These are phyloP conservation scores for Urochloa ruziziensis DNA, from an alignment of 176 grass and related monocot genomes.

Conservation along the genomic window DNA sequence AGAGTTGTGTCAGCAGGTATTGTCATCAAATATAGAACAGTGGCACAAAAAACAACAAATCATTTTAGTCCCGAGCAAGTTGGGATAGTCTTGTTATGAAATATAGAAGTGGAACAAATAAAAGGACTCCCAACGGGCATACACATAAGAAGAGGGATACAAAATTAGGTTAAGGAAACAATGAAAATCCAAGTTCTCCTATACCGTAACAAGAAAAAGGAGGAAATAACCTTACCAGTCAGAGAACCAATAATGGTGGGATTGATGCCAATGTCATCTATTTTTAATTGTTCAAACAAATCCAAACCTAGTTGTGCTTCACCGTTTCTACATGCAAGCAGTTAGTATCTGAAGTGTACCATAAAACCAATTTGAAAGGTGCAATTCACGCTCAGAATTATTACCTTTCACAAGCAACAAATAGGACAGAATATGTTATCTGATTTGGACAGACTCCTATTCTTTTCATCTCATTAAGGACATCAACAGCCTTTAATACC, in stretches of 20 bases:
- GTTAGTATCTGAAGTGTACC: conserved; percentile 33
- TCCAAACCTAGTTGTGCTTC: conserved; percentile 83
- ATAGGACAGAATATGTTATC: conserved; percentile 92
- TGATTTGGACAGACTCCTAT: conserved; percentile 71
- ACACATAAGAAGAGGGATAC: conserved; percentile 11
- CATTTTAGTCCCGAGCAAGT: neutral
- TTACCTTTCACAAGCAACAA: conserved; percentile 95
- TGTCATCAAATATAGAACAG: conserved; percentile 18
- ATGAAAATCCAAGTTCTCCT: neutral
- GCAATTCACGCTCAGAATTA: conserved; percentile 21
- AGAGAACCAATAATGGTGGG: conserved; percentile 70
- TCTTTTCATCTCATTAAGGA: conserved; percentile 74
- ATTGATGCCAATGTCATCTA: conserved; percentile 58
- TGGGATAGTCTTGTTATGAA: neutral
- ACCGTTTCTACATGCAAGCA: conserved; percentile 57
- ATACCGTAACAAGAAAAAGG: neutral
- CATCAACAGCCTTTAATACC: conserved; percentile 62
- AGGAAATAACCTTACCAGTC: conserved; percentile 55
- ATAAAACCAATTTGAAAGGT: conserved; percentile 32
- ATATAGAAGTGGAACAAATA: neutral
- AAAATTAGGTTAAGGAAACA: conserved; percentile 1
- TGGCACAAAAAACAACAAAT: neutral
- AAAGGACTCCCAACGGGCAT: neutral
- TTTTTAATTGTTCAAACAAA: conserved; percentile 76
- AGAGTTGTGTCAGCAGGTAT: conserved; percentile 22